phyloP scores from a whole-genome alignment of 495 filamentous ascomycete species.

The Annulohypoxylon moriforme region DNA sequence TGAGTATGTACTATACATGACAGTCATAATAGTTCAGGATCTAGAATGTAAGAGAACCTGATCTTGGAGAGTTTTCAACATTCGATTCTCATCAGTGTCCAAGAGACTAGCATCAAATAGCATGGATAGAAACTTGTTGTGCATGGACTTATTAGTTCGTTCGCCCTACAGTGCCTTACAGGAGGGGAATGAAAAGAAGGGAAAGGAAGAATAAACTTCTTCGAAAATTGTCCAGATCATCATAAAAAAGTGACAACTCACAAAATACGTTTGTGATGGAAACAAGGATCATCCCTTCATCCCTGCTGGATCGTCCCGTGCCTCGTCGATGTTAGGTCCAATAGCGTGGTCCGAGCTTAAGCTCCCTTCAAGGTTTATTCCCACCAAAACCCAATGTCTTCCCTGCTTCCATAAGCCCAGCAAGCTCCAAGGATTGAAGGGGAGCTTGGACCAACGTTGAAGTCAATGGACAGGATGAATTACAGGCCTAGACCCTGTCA shows the following conservation, averaged over 20 bases:
- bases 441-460: slow-evolving; percentile 16
- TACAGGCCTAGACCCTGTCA: slow-evolving; percentile 2
- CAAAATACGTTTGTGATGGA: slow-evolving; percentile 32
- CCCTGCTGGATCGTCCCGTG: slow-evolving; percentile 44
- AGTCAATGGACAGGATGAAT: background rate
- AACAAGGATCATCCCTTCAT: slow-evolving; percentile 31
- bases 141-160: background rate
- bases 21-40: background rate
- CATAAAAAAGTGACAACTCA: slow-evolving; percentile 42
- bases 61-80: background rate
- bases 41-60: background rate
- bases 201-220: slow-evolving; percentile 13
- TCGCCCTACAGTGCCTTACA: background rate
- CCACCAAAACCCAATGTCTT: background rate
- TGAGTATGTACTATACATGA: background rate
- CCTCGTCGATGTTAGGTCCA: slow-evolving; percentile 25
- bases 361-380: slow-evolving; percentile 15
- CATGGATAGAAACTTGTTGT: background rate
- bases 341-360: slow-evolving; percentile 31
- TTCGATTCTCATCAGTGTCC: background rate
- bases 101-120: background rate
- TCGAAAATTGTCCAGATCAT: slow-evolving; percentile 24
- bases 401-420: background rate
- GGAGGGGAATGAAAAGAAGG: background rate
- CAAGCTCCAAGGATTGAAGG: background rate